Base-by-base conservation (phyloP, 768 basidiomycete genomes). In the Amanita phalloides region DNA sequence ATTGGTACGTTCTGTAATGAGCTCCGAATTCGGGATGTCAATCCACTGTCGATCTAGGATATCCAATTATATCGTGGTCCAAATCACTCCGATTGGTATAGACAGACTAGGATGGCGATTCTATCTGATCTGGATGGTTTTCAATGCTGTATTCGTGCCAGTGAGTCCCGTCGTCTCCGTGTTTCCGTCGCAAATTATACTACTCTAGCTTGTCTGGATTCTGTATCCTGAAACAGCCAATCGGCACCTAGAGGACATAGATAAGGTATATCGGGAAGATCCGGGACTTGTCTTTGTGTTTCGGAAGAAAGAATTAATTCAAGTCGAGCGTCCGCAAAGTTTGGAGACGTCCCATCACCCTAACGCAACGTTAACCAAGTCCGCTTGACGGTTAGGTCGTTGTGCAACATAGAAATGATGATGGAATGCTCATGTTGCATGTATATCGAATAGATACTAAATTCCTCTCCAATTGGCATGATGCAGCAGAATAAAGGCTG, bases 201-300 rank as follows among this genome's bases (percentile, higher is more conserved):
- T 10, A 5, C 23, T 30, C 8, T 28, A 76, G 74, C 55, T 75
- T 33, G 61, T 75, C 45, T 77, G 68, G 65, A 57, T 74, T 1
- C 51, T 77, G 10, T 77, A 77, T 58, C 75, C 74, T 0, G 75
- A 77, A 57, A 75, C 74, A 1, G 68, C 75, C 2, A 77, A 77
- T 54, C 65, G 75, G 23, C 71, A 74, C 53, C 60, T 75, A 11
- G 75, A 77, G 56, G 75, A 77, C 53, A 73, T 77, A 20, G 75
- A 77, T 58, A 67, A 58, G 39, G 59, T 77, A 13, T 77, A 75
- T 55, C 68, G 69, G 23, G 75, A 75, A 48, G 70, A 71, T 51
- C 64, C 60, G 44, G 65, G 61, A 4, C 69, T 71, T 67, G 57
- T 74, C 6, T 62, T 70, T 20, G 74, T 77, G 6, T 69, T 65